Conservation (phyloP, 106 monocot species). For the Dioscorea zingiberensis region DNA sequence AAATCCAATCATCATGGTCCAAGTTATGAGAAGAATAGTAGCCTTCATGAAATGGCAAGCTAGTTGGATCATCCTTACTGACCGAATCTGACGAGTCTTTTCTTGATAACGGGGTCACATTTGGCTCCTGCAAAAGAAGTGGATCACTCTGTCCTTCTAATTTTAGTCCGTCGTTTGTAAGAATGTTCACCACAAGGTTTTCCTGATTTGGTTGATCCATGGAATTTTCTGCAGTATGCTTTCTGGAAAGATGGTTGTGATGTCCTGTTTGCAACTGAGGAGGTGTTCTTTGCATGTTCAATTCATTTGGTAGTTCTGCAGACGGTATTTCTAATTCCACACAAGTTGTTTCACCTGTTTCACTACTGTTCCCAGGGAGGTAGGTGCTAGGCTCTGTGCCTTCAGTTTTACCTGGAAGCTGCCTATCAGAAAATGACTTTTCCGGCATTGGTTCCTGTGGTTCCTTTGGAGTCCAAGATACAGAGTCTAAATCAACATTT, state of each 20-base stretch:
- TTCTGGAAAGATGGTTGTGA: not conserved
- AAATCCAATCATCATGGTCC: constrained; percentile 24
- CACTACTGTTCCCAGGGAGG: not conserved
- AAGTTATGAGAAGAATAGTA: constrained; percentile 12
- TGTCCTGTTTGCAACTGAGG: not conserved
- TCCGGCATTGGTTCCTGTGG: constrained; percentile 6
- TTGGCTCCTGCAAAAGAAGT: too few species aligned
- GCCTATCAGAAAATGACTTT: constrained; percentile 8
- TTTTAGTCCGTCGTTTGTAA: constrained; percentile 5
- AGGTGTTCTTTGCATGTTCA: not conserved
- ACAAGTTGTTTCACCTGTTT: not conserved
- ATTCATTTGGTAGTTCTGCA: constrained; percentile 7
- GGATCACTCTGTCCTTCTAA: constrained; percentile 6
- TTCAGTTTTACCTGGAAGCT: constrained; percentile 6
- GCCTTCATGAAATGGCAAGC: not conserved
- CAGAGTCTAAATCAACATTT: constrained; percentile 14
- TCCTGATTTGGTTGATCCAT: constrained; percentile 2
- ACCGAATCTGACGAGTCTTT: constrained; percentile 8
- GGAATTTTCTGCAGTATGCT: constrained; percentile 6
- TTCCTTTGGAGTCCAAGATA: constrained; percentile 4
- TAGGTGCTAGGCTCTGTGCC: not conserved
- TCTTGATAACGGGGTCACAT: constrained; percentile 4
- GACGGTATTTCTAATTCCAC: constrained; percentile 18
- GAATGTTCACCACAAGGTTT: constrained; percentile 5
- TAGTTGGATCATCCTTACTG: constrained; percentile 7